Evolutionary conservation across 2,329 filamentous ascomycete species (phyloP).

Genomic region (Penicillium palitans): DNA sequence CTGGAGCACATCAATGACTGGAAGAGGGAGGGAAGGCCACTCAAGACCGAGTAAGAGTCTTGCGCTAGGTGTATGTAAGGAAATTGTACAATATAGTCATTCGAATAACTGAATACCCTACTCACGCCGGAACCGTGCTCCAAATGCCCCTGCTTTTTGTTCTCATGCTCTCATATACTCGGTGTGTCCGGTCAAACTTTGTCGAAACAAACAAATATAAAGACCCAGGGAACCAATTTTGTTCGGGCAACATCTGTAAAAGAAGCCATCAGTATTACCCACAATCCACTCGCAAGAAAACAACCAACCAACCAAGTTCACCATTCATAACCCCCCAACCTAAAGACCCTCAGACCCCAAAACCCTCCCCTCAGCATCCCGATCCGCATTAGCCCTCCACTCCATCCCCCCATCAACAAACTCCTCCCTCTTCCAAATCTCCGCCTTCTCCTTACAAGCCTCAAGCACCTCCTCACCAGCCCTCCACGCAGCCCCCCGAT

Average conservation of each 20-base stretch:
- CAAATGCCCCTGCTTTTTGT: too few species aligned
- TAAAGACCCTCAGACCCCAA: background rate
- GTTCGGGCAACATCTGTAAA: background rate
- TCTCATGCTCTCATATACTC: background rate
- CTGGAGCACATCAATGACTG: constrained; percentile 80
- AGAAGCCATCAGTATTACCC: background rate
- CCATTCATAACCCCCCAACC: background rate
- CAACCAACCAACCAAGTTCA: background rate
- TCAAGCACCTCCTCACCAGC: constrained; percentile 89
- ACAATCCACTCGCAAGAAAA: background rate
- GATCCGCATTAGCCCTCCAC: constrained; percentile 87
- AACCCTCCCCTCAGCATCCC: constrained; percentile 51
- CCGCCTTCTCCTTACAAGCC: constrained; percentile 78
- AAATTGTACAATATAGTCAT: constrained; percentile 26
- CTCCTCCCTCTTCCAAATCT: constrained; percentile 93
- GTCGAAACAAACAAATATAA: background rate
- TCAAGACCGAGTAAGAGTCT: constrained; percentile 47
- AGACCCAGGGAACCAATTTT: background rate
- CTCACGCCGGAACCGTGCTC: constrained; percentile 17
- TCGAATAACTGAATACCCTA: constrained; percentile 31
- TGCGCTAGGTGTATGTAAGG: constrained; percentile 18
- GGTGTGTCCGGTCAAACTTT: too few species aligned
- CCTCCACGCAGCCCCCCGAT: constrained; percentile 80
- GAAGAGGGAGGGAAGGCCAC: constrained; percentile 55
- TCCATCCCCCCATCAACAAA: constrained; percentile 72